These are phyloP conservation scores for Claviceps fusiformis DNA, from an alignment of 2,329 filamentous ascomycete species.

Conservation along the genomic window DNA sequence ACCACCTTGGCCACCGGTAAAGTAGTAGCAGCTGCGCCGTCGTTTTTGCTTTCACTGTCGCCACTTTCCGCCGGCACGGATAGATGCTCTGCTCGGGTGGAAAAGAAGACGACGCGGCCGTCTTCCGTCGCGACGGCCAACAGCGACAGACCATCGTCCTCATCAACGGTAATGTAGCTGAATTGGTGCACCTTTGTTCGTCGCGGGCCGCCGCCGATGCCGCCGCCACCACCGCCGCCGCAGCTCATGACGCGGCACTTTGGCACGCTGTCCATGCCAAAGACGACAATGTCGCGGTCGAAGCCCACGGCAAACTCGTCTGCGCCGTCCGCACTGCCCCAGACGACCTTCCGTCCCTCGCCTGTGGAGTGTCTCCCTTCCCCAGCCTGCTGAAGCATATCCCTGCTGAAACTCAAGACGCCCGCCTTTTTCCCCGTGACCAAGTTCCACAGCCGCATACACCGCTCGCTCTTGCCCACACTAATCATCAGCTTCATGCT, in stretches of 20 bases:
- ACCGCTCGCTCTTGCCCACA: constrained; percentile 77
- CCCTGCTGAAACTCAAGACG: constrained; percentile 69
- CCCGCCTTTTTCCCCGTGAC: constrained; percentile 94
- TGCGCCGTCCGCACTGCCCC: constrained; percentile 55
- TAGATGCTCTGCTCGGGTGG: constrained; percentile 43
- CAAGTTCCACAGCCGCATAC: constrained; percentile 91
- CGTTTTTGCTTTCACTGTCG: constrained; percentile 5
- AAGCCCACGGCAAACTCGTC: constrained; percentile 86
- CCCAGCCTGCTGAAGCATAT: constrained; percentile 59
- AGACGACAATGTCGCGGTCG: constrained; percentile 72
- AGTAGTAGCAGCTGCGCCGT: constrained; percentile 3
- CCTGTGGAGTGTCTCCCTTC: constrained; percentile 66
- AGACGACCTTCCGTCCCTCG: constrained; percentile 70
- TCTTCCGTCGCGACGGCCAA: constrained; percentile 81
- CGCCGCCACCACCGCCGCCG: not conserved
- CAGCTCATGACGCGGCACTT: constrained; percentile 58
- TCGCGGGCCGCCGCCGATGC: constrained; percentile 17
- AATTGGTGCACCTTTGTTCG: constrained; percentile 76
- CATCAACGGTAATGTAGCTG: constrained; percentile 49
- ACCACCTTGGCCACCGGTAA: constrained; percentile 51
- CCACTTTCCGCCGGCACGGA: constrained; percentile 22
- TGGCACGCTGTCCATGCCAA: constrained; percentile 76
- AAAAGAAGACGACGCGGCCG: constrained; percentile 73
- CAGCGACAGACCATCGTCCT: constrained; percentile 27
- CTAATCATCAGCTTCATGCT: constrained; percentile 95